phyloP scores from a whole-genome alignment of 805 yeast genomes.

The Candida peoriensis region DNA sequence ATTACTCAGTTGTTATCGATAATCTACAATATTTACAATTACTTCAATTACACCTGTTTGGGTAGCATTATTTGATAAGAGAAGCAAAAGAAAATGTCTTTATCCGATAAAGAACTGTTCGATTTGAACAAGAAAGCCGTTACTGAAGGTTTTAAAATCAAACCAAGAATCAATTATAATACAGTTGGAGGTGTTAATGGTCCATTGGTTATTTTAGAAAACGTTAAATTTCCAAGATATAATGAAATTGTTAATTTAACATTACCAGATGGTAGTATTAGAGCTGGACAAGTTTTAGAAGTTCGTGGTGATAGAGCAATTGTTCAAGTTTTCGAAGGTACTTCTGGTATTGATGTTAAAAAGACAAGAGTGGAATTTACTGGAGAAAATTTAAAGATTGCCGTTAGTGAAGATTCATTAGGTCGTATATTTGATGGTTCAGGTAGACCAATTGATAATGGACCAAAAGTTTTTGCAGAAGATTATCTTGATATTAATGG shows the following conservation, averaged over 20 bases:
- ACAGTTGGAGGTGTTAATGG: slow-evolving; percentile 99
- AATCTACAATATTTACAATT: too few species aligned
- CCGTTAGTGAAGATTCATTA: slow-evolving; percentile 94
- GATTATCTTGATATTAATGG: slow-evolving; percentile 98
- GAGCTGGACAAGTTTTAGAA: slow-evolving; percentile 98
- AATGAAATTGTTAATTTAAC: slow-evolving; percentile 97
- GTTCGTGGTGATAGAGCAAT: slow-evolving; percentile 96
- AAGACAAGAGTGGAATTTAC: slow-evolving; percentile 97
- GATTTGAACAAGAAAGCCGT: slow-evolving; percentile 90
- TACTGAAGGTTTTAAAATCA: slow-evolving; percentile 83
- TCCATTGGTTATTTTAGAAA: slow-evolving; percentile 87
- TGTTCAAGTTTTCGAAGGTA: slow-evolving; percentile 99
- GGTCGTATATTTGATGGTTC: slow-evolving; percentile 99
- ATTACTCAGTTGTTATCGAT: too few species aligned
- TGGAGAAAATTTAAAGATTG: slow-evolving; percentile 86
- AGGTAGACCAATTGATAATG: slow-evolving; percentile 96
- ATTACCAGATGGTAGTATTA: slow-evolving; percentile 87
- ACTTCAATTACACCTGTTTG: too few species aligned
- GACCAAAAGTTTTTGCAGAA: slow-evolving; percentile 98
- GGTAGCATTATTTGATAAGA: background rate
- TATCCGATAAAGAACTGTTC: slow-evolving; percentile 37
- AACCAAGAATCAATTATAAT: slow-evolving; percentile 89
- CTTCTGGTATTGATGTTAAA: slow-evolving; percentile 97
- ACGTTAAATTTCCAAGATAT: slow-evolving; percentile 83
- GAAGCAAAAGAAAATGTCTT: slow-evolving; percentile 9